Conservation (phyloP, 1,284 basidiomycete genomes). For the Volvariella surrecta region DNA sequence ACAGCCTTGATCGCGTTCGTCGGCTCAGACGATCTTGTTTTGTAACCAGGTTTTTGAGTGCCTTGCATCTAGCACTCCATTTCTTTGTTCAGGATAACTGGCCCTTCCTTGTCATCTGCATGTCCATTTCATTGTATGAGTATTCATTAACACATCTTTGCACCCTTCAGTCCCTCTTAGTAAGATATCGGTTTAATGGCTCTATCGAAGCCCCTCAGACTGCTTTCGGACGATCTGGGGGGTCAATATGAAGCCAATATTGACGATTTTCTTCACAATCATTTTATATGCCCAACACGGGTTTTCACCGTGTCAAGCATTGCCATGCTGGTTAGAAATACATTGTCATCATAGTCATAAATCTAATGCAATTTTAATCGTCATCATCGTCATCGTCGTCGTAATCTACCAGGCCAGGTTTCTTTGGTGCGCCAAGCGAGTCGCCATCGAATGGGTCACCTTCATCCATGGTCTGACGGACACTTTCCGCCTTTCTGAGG, state of each 20-base stretch:
- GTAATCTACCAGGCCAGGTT: constrained; percentile 41
- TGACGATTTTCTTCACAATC: constrained; percentile 15
- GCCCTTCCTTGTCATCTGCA: not conserved
- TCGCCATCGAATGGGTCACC: constrained; percentile 63
- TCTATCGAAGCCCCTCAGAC: constrained; percentile 54
- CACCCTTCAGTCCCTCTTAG: not conserved
- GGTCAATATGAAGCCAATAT: constrained; percentile 65
- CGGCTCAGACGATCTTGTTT: not conserved
- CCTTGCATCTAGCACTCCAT: not conserved
- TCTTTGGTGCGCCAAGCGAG: constrained; percentile 22
- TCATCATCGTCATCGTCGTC: constrained; percentile 44
- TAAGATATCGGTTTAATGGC: constrained; percentile 28
- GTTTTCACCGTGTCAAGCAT: constrained; percentile 1
- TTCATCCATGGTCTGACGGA: constrained; percentile 39
- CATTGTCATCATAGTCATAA: constrained; percentile 1
- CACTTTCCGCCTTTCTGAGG: constrained; percentile 51
- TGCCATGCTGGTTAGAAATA: not conserved
- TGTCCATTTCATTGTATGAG: not conserved
- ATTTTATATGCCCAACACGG: constrained; percentile 6
- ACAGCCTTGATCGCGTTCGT: constrained; percentile 1
- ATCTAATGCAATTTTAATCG: constrained; percentile 10
- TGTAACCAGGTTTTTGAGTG: constrained; percentile 18
- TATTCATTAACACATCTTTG: not conserved
- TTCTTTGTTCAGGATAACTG: not conserved
- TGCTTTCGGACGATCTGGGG: constrained; percentile 30